Evolutionary conservation across 441 rosid species (phyloP).

Genomic region (Bruguiera hainesii): DNA sequence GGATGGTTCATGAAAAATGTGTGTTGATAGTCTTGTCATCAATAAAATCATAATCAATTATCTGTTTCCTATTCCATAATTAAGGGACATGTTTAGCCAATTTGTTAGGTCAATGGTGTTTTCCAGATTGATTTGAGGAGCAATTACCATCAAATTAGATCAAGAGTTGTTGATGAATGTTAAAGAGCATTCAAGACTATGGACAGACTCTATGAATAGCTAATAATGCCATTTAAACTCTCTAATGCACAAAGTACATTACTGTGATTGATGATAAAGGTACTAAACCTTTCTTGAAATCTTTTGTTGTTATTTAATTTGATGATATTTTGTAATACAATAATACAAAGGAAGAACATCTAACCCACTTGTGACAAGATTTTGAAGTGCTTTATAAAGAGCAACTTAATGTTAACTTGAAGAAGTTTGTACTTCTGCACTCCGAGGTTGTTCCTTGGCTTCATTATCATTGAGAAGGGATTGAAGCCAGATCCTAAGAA

Average conservation of each 20-base stretch:
- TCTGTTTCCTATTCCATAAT: background rate
- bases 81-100: background rate
- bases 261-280: background rate
- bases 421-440: too few species aligned
- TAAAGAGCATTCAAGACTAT: background rate
- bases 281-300: background rate
- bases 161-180: background rate
- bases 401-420: too few species aligned
- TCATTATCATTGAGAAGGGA: too few species aligned
- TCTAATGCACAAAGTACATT: background rate
- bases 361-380: too few species aligned
- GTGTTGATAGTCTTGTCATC: background rate
- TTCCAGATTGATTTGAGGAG: background rate
- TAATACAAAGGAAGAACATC: too few species aligned
- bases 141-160: background rate
- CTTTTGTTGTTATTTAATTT: background rate
- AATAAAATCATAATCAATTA: background rate
- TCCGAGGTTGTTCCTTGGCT: too few species aligned
- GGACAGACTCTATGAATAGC: background rate
- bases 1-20: background rate
- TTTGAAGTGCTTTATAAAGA: too few species aligned
- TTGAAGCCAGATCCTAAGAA: too few species aligned
- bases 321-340: too few species aligned
- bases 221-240: background rate
- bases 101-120: background rate